These are phyloP conservation scores for Talaromyces sp. DNA, from an alignment of 2,329 filamentous ascomycete genomes.

Conservation along the genomic window DNA sequence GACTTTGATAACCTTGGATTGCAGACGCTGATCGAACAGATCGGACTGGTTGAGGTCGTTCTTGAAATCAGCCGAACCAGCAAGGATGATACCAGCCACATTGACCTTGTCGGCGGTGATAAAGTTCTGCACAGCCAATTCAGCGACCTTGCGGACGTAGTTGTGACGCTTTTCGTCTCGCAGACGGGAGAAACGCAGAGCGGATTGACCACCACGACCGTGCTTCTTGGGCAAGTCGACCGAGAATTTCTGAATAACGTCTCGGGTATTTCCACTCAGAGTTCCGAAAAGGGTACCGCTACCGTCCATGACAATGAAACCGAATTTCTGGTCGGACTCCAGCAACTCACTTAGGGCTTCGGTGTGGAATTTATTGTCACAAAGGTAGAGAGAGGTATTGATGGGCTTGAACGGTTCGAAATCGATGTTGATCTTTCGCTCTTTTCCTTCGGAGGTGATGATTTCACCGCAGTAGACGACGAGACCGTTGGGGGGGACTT, in stretches of 20 bases:
- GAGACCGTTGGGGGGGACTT: constrained; percentile 94
- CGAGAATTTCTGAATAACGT: constrained; percentile 95
- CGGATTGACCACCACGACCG: constrained; percentile 99
- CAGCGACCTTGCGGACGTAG: constrained; percentile 98
- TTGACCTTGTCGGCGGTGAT: constrained; percentile 99
- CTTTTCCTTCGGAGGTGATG: constrained; percentile 95
- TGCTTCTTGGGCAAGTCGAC: constrained; percentile 99
- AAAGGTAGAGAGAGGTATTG: constrained; percentile 98
- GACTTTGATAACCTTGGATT: constrained; percentile 96
- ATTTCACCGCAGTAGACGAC: constrained; percentile 99
- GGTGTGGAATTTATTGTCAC: constrained; percentile 99
- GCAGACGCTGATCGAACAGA: constrained; percentile 89
- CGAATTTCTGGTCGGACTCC: constrained; percentile 98
- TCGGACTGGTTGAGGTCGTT: constrained; percentile 97
- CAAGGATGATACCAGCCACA: constrained; percentile 89
- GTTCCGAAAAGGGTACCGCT: constrained; percentile 98
- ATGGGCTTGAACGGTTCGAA: constrained; percentile 99
- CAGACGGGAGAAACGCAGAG: constrained; percentile 97
- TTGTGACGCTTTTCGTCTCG: constrained; percentile 99
- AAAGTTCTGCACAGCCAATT: constrained; percentile 97
- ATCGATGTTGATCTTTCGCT: constrained; percentile 99
- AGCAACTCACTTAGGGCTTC: constrained; percentile 95
- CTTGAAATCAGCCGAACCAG: constrained; percentile 98
- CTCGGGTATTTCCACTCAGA: constrained; percentile 92
- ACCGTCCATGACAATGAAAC: constrained; percentile 99